Evolutionary conservation across 352 stramenopile species (phyloP), one percentile per base, ranked within the genome.

Genomic region (Aphanomyces astaci): DNA sequence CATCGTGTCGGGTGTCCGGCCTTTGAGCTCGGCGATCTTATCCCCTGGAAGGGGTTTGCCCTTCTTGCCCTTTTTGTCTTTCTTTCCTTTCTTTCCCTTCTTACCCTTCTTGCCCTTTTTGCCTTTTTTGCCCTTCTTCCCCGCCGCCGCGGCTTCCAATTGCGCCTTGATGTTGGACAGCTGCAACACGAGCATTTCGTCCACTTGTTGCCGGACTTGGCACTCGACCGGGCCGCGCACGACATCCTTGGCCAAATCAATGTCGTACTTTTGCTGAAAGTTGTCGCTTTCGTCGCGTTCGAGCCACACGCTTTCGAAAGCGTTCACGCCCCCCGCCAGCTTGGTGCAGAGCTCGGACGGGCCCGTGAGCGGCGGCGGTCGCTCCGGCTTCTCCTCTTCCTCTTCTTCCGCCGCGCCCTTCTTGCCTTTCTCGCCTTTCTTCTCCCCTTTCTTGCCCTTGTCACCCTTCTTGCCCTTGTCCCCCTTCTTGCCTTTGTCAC

Each of bases 141-240:
- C 81, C 31, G 92, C 94, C 0, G 84, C 81, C 10, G 82, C 86
- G 0, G 84, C 82, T 33, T 89, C 84, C 5, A 97, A 76, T 72
- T 96, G 87, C 36, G 84, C 75, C 67, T 97, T 97, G 73, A 98
- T 96, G 80, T 98, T 98, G 31, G 89, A 80, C 22, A 98, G 82
- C 66, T 97, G 95, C 45, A 95, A 76, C n/a, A 96, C 77, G 19
- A 98, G 76, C 81, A 98, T 96, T 64, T 97, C 89, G 62, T 98
- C 94, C 55, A 98, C 92, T 76, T 96, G 80, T 66, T 92, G 80
- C 4, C 84, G 89, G 11, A 97, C 81, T 56, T 97, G 84, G 5
- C 81, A 75, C 64, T 96, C 83, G 22, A 97, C 89, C 5, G 89
- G 82, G 2, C 86, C 86, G 5, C 90, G 89, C 19, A 96, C 86